Conservation (phyloP, 2,329 filamentous ascomycete species). For the Ophiostoma perfectum region DNA sequence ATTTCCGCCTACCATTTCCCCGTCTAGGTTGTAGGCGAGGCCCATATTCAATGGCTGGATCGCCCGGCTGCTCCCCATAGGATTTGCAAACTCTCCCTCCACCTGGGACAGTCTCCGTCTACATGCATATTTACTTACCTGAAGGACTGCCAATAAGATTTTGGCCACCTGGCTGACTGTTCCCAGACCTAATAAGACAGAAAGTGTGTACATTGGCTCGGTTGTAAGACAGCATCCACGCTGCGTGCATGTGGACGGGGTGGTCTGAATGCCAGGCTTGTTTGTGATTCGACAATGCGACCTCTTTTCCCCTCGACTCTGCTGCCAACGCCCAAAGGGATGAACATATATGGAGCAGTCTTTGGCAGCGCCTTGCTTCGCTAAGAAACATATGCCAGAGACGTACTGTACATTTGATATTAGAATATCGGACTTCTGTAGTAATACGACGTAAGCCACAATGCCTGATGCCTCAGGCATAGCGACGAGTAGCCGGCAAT, state of each 20-base stretch:
- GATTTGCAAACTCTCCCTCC: slow-evolving; percentile 7
- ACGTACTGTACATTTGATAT: slow-evolving; percentile 4
- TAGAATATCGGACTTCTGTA: background rate
- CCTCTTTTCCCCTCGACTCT: background rate
- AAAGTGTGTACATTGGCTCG: background rate
- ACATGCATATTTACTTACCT: background rate
- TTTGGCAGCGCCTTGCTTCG: slow-evolving; percentile 2
- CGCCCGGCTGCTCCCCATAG: background rate
- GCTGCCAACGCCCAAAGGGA: background rate
- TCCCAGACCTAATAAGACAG: background rate
- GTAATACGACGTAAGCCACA: too few species aligned
- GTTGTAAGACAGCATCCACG: background rate
- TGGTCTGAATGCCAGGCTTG: too few species aligned
- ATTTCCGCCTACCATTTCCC: background rate
- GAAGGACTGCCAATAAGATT: too few species aligned
- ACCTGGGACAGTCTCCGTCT: slow-evolving; percentile 5
- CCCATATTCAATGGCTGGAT: slow-evolving; percentile 8
- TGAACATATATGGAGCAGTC: background rate
- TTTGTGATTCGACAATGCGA: background rate
- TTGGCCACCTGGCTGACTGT: too few species aligned
- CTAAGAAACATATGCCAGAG: background rate
- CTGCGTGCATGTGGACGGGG: background rate
- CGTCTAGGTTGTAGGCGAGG: background rate
- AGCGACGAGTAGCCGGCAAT: too few species aligned
- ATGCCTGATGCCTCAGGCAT: too few species aligned